Percentiles rank a stretch among this genome's conserved stretches.
phyloP scores from a whole-genome alignment of 1,284 basidiomycete genomes.

The Microbotryum intermedium region DNA sequence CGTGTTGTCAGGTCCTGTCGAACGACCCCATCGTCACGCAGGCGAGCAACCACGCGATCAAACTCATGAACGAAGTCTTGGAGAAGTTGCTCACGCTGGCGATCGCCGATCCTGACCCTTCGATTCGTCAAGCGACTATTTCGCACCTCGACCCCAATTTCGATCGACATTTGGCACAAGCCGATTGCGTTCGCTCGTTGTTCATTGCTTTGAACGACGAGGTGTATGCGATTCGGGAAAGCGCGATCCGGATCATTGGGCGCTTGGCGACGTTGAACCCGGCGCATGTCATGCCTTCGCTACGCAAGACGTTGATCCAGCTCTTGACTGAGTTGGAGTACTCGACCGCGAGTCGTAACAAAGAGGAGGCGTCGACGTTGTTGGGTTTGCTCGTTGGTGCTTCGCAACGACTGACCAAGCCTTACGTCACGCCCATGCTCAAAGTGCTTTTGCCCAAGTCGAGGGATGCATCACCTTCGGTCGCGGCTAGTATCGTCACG shows the following conservation, averaged over 20 bases:
- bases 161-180: slow-evolving; percentile 96
- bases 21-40: slow-evolving; percentile 95
- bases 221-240: slow-evolving; percentile 83
- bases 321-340: slow-evolving; percentile 96
- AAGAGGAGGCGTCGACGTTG: slow-evolving; percentile 82
- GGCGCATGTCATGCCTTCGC: slow-evolving; percentile 96
- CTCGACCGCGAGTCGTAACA: slow-evolving; percentile 71
- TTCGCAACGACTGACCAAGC: slow-evolving; percentile 88
- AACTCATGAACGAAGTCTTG: slow-evolving; percentile 94
- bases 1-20: slow-evolving; percentile 85
- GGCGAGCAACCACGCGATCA: slow-evolving; percentile 90
- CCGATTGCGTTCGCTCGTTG: slow-evolving; percentile 91
- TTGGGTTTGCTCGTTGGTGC: slow-evolving; percentile 80
- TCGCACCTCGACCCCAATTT: slow-evolving; percentile 85
- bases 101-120: slow-evolving; percentile 91
- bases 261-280: slow-evolving; percentile 92
- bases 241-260: slow-evolving; percentile 85
- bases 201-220: slow-evolving; percentile 99
- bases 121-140: slow-evolving; percentile 80
- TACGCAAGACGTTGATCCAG: slow-evolving; percentile 93
- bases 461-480: slow-evolving; percentile 71
- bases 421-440: slow-evolving; percentile 93
- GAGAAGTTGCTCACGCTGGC: slow-evolving; percentile 95
- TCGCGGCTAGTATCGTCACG: slow-evolving; percentile 86
- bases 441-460: slow-evolving; percentile 83